Percentiles rank a stretch among this genome's conserved stretches.
phyloP scores from a whole-genome alignment of 2,329 filamentous ascomycete genomes.

The Metarhizium guizhouense region DNA sequence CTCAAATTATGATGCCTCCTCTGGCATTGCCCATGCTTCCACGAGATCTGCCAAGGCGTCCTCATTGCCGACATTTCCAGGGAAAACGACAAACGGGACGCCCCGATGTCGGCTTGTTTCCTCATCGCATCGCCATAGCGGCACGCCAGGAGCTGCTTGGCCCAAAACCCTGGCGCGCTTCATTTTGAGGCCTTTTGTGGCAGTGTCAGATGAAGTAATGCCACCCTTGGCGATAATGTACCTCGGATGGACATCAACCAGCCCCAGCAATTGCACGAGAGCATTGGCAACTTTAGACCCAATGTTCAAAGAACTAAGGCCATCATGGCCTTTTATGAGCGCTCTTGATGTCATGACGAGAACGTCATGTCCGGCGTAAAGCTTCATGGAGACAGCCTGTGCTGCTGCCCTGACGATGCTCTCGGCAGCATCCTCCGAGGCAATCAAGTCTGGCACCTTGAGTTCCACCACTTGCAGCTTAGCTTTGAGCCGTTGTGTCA shows the following conservation, averaged over 20 bases:
- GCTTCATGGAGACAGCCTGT: slow-evolving; percentile 11
- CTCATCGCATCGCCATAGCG: slow-evolving; percentile 48
- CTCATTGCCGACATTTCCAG: slow-evolving; percentile 46
- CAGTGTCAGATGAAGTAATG: slow-evolving; percentile 49
- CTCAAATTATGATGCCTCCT: no score
- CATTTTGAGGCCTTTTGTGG: slow-evolving; percentile 44
- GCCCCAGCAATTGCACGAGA: slow-evolving; percentile 37
- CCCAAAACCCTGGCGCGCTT: slow-evolving; percentile 42
- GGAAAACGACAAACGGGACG: slow-evolving; percentile 49
- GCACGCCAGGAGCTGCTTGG: slow-evolving; percentile 47
- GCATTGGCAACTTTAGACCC: slow-evolving; percentile 41
- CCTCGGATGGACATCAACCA: slow-evolving; percentile 35
- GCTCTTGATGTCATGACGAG: slow-evolving; percentile 49
- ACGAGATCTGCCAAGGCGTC: slow-evolving; percentile 37
- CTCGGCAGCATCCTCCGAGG: slow-evolving; percentile 20
- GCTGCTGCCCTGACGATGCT: slow-evolving; percentile 23
- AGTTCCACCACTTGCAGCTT: slow-evolving; percentile 38
- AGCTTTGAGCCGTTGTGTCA: slow-evolving; percentile 27
- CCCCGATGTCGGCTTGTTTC: slow-evolving; percentile 36
- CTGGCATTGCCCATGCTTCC: slow-evolving; percentile 9
- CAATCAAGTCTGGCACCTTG: slow-evolving; percentile 24
- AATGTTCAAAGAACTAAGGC: slow-evolving; percentile 38
- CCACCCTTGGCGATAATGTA: slow-evolving; percentile 53
- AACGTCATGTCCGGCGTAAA: slow-evolving; percentile 38
- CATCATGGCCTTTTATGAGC: slow-evolving; percentile 36